Conservation (phyloP, 2,329 filamentous ascomycete species). For the Xylariaceae sp. region DNA sequence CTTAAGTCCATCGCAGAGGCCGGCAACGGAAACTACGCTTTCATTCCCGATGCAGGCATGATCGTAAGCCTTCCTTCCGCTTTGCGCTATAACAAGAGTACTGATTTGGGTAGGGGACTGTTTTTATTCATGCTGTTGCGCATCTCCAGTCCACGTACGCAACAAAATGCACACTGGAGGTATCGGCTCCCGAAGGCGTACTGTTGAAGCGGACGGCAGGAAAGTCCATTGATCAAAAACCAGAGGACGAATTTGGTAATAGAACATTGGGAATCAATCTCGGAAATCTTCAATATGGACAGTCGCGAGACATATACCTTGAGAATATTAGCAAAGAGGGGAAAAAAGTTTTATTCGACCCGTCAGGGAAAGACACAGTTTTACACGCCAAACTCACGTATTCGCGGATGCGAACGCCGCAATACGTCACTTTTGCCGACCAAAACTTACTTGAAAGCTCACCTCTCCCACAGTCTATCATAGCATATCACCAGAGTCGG, state of each 20-base stretch:
- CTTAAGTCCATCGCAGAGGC: conserved; percentile 66
- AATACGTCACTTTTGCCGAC: conserved; percentile 5
- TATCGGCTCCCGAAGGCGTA: conserved; percentile 48
- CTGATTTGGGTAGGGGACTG: conserved; percentile 52
- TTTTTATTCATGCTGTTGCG: conserved; percentile 66
- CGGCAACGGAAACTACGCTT: conserved; percentile 62
- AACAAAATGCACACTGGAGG: conserved; percentile 49
- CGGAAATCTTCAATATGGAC: conserved; percentile 65
- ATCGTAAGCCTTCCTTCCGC: conserved; percentile 47
- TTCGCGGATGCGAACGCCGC: conserved; percentile 30
- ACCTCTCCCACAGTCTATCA: conserved; percentile 41
- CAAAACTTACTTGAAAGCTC: conserved; percentile 31
- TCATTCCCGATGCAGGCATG: conserved; percentile 68
- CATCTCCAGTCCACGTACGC: conserved; percentile 66
- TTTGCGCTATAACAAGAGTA: background rate
- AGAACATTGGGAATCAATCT: conserved; percentile 47
- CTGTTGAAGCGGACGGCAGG: conserved; percentile 49
- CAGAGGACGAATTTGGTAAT: conserved; percentile 27
- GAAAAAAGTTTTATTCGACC: background rate
- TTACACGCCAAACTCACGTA: conserved; percentile 47
- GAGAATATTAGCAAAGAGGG: conserved; percentile 31
- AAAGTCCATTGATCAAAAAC: conserved; percentile 43
- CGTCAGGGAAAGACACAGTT: conserved; percentile 24
- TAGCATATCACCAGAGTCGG: conserved; percentile 60
- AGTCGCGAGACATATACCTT: conserved; percentile 62